Conservation (phyloP, 257 asterid species). For the Linderniella brevidens region DNA sequence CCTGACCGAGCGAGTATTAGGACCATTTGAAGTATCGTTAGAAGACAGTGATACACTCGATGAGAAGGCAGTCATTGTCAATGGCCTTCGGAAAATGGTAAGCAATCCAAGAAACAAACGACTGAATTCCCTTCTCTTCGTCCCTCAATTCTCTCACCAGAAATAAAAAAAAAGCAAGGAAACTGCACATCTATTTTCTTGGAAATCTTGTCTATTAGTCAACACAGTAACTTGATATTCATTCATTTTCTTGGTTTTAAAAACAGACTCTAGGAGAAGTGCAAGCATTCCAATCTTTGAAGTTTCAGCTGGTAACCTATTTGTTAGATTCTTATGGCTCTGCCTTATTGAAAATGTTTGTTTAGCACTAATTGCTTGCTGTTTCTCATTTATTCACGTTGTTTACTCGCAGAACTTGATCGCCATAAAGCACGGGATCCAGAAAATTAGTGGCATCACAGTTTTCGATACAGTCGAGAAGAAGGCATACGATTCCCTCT, state of each 20-base stretch:
- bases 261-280: conserved; percentile 62
- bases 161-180: too few species aligned
- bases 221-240: too few species aligned
- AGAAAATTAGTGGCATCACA: conserved; percentile 73
- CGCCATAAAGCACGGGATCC: conserved; percentile 80
- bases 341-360: background rate
- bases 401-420: conserved; percentile 56
- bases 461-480: conserved; percentile 74
- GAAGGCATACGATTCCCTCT: conserved; percentile 60
- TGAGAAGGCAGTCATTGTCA: conserved; percentile 71
- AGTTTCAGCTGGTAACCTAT: conserved; percentile 58
- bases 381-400: conserved; percentile 3
- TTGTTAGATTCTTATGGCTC: background rate
- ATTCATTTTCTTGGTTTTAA: conserved; percentile 9
- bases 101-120: too few species aligned
- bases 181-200: too few species aligned
- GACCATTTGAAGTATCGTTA: conserved; percentile 83
- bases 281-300: conserved; percentile 52
- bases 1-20: conserved; percentile 71
- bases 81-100: conserved; percentile 84
- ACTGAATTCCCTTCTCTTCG: too few species aligned
- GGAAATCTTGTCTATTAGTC: too few species aligned
- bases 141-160: too few species aligned
- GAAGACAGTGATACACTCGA: conserved; percentile 61
- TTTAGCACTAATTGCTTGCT: background rate